Base-by-base conservation (phyloP, 2,329 filamentous ascomycete genomes). In the Coccinonectria pachysandricola region DNA sequence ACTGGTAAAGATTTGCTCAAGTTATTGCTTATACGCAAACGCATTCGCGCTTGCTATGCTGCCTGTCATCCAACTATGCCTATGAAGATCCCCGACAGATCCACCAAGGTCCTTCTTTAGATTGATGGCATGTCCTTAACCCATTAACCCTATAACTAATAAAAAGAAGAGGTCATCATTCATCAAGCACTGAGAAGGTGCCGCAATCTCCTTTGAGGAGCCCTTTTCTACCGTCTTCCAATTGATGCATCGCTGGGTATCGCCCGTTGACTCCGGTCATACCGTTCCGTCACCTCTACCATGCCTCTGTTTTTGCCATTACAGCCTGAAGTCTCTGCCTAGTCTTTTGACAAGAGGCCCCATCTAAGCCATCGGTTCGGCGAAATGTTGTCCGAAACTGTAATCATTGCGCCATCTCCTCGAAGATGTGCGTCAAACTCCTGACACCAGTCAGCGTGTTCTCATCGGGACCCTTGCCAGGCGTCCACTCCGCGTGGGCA, bases 401-500 rank as follows among this genome's bases (percentile, higher is more conserved):
- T 37, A 23, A 17, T 42, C 36, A 48, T 39, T 46, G 32, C 12
- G 65, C 57, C 48, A 92, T 56, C 29, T 80, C 67, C 31, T 75
- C 67, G 42, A 96, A 76, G 15, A 95, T 77, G 33, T 65, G 64
- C 26, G 71, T 64, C 19, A 88, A 60, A 48, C 69, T 88, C 48
- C 75, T 65, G 35, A 95, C 72, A 0, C 87, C 87, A 18, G 62
- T 61, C 16, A 95, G 62, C 9, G 71, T 61, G 48, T 96, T 96
- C 56, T 93, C 79, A 51, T 98, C 91, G 0, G 81, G 79, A 0
- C 88, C 88, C 44, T 79, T 59, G 1, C 85, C 84, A 0, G 83
- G 80, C 2, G 75, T 79, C 77, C 80, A 96, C 25, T 65, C 60
- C 8, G 91, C 91, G 55, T 98, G 91, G 2, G 91, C 91, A 65